phyloP scores from a whole-genome alignment of 139 green algal genomes.

The Tetraselmis chui region DNA sequence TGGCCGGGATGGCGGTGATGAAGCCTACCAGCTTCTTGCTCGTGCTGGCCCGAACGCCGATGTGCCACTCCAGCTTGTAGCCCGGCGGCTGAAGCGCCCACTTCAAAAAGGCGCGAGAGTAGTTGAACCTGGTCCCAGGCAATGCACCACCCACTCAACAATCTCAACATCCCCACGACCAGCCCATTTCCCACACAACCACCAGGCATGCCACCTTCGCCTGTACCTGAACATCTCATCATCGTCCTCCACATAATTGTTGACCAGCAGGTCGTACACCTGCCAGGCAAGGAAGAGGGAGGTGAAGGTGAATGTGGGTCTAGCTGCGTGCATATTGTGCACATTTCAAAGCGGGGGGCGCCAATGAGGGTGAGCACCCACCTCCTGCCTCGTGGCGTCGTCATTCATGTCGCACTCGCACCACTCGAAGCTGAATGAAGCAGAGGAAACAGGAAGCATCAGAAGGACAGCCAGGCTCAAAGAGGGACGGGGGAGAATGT shows the following conservation, averaged over 20 bases:
- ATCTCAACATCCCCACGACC: too few species aligned
- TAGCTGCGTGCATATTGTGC: neutral
- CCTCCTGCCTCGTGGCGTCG: constrained; percentile 46
- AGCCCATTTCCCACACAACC: too few species aligned
- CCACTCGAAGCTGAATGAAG: constrained; percentile 77
- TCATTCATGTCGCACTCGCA: constrained; percentile 75
- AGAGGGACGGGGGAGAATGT: too few species aligned
- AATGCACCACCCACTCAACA: too few species aligned
- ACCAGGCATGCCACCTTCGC: too few species aligned
- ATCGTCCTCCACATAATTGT: constrained; percentile 98
- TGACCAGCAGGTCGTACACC: constrained; percentile 84
- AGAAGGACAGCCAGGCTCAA: too few species aligned
- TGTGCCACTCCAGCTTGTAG: constrained; percentile 70
- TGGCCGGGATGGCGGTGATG: constrained; percentile 78
- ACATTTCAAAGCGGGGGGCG: neutral
- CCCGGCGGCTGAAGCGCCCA: constrained; percentile 89
- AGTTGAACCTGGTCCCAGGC: constrained; percentile 71
- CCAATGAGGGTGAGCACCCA: constrained; percentile 17
- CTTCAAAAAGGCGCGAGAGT: constrained; percentile 75
- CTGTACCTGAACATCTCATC: constrained; percentile 97
- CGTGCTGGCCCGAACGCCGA: constrained; percentile 54
- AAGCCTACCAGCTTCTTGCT: constrained; percentile 82
- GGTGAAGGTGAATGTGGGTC: neutral
- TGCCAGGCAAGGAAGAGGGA: constrained; percentile 27
- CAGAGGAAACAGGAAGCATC: neutral